Conservation (phyloP, 163 green algal genomes). For the Chloromonas sp. region DNA sequence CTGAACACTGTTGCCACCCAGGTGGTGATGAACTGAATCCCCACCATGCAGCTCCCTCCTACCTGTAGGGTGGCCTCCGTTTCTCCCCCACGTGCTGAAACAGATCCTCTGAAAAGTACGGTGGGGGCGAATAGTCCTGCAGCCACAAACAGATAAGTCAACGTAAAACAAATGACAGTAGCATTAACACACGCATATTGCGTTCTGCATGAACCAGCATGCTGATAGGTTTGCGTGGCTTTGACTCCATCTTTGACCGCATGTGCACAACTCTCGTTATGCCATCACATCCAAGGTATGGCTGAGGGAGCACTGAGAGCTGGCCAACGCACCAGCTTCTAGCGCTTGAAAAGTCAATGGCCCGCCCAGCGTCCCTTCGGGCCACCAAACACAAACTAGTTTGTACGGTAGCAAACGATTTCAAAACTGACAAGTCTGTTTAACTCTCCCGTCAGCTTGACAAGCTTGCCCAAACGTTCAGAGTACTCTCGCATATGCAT, state of each 20-base stretch:
- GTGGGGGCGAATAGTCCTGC: slow-evolving; percentile 62
- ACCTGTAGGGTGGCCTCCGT: slow-evolving; percentile 62
- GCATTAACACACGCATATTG: not conserved
- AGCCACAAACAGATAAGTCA: not conserved
- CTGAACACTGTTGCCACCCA: no score
- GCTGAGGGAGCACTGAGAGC: no score
- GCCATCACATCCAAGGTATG: not conserved
- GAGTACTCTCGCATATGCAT: not conserved
- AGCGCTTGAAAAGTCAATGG: no score
- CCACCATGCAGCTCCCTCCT: no score
- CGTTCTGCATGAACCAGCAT: not conserved
- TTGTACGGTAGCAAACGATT: no score
- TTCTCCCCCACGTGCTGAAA: slow-evolving; percentile 73
- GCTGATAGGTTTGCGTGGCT: not conserved
- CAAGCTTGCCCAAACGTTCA: not conserved
- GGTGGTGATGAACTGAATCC: no score
- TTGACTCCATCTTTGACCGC: not conserved
- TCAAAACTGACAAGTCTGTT: not conserved
- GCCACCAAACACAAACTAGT: no score
- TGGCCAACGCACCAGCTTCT: no score
- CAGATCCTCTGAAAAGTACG: slow-evolving; percentile 81
- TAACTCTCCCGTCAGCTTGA: not conserved
- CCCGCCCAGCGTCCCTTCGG: no score
- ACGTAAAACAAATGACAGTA: not conserved
- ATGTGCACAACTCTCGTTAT: not conserved